Conservation (phyloP, 2,329 filamentous ascomycete genomes). For the Phyllosticta capitalensis region DNA sequence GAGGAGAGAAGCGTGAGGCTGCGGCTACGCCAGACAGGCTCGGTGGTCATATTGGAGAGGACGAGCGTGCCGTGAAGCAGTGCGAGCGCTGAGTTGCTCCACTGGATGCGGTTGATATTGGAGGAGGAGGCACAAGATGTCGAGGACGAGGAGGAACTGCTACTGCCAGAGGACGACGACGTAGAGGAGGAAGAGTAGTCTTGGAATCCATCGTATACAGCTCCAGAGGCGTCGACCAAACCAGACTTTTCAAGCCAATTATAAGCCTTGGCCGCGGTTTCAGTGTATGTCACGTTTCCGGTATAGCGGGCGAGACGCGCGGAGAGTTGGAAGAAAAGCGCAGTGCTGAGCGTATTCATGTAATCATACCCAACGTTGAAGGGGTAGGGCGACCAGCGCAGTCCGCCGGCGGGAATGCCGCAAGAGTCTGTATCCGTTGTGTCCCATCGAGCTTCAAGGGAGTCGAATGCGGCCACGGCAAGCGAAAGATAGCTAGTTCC, state of each 20-base stretch:
- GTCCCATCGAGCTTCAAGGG: slow-evolving; percentile 63
- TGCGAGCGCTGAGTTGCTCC: slow-evolving; percentile 49
- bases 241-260: slow-evolving; percentile 43
- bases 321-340: slow-evolving; percentile 72
- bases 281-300: slow-evolving; percentile 45
- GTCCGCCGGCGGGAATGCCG: slow-evolving; percentile 57
- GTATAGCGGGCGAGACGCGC: slow-evolving; percentile 65
- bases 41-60: slow-evolving; percentile 45
- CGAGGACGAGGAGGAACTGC: neutral
- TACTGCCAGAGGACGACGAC: neutral
- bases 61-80: slow-evolving; percentile 46
- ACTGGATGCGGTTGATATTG: slow-evolving; percentile 42
- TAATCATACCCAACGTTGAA: slow-evolving; percentile 70
- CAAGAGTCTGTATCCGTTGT: slow-evolving; percentile 17
- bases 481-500: slow-evolving; percentile 58
- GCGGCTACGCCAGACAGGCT: neutral
- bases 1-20: neutral
- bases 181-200: neutral
- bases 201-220: slow-evolving; percentile 32
- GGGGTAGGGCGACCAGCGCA: slow-evolving; percentile 73
- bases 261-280: slow-evolving; percentile 62
- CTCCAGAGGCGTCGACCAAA: slow-evolving; percentile 42
- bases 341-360: slow-evolving; percentile 75
- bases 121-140: slow-evolving; percentile 21
- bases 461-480: slow-evolving; percentile 62